Percentiles rank a stretch among this genome's conserved stretches.
Conservation (phyloP, 305 asterid genomes). For the Ilex paraguariensis region DNA sequence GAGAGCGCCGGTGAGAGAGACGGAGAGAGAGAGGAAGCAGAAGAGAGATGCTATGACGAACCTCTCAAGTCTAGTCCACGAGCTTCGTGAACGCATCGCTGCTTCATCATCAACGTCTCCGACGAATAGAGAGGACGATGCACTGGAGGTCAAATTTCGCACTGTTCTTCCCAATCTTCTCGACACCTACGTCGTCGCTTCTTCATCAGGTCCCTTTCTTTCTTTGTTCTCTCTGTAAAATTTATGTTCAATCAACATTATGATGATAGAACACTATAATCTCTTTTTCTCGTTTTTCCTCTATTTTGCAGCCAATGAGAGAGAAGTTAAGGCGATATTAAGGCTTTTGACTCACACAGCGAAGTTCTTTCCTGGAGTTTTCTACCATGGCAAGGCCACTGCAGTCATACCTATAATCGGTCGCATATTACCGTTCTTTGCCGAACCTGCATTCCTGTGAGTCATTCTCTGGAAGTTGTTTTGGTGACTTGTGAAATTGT, state of each 20-base stretch:
- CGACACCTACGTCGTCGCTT: constrained; percentile 60
- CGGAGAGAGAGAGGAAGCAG: background rate
- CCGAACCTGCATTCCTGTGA: constrained; percentile 73
- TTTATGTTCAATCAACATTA: too few species aligned
- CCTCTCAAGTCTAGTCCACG: constrained; percentile 75
- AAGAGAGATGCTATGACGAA: constrained; percentile 43
- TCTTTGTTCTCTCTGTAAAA: background rate
- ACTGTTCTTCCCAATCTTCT: constrained; percentile 81
- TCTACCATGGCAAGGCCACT: constrained; percentile 69
- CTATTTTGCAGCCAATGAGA: constrained; percentile 50
- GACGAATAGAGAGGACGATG: constrained; percentile 56
- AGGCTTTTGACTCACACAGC: constrained; percentile 66
- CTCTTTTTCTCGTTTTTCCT: background rate
- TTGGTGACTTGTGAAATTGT: too few species aligned
- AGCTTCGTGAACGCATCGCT: constrained; percentile 82
- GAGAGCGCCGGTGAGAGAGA: constrained; percentile 3
- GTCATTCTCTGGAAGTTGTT: background rate
- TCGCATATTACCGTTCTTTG: constrained; percentile 65
- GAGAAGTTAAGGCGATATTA: constrained; percentile 76
- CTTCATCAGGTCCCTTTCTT: constrained; percentile 48
- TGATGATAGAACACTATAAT: too few species aligned
- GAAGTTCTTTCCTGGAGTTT: constrained; percentile 76
- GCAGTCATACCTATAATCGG: constrained; percentile 76
- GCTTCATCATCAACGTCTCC: constrained; percentile 68
- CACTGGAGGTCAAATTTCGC: constrained; percentile 70